A percentile compares a stretch with the other conserved stretches of the same genome.
phyloP scores from a whole-genome alignment of 495 filamentous ascomycete genomes.

The Penicillium pancosmium region DNA sequence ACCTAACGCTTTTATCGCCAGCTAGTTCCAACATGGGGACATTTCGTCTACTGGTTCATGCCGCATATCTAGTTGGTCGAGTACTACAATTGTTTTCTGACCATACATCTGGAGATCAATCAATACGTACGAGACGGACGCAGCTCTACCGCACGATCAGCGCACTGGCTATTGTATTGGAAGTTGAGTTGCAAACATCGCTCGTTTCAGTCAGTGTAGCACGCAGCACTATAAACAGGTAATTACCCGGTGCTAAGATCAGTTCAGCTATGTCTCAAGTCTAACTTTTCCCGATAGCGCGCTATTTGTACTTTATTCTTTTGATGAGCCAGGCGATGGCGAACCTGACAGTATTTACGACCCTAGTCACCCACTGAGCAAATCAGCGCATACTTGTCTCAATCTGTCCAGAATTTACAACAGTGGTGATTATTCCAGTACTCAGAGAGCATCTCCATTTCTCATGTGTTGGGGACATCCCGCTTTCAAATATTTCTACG shows the following conservation, averaged over 20 bases:
- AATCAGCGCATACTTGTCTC: constrained; percentile 12
- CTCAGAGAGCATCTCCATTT: constrained; percentile 11
- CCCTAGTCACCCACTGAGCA: constrained; percentile 4
- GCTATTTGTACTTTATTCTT: constrained; percentile 14
- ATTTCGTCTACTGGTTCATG: constrained; percentile 19
- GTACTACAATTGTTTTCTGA: constrained; percentile 15
- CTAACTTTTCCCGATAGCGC: constrained; percentile 4
- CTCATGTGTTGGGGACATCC: constrained; percentile 12
- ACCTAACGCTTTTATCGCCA: constrained; percentile 14
- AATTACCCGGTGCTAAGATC: neutral
- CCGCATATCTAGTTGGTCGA: constrained; percentile 14
- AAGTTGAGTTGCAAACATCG: constrained; percentile 14
- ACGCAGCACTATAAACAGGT: constrained; percentile 18
- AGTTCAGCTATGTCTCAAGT: neutral
- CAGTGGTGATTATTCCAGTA: constrained; percentile 6
- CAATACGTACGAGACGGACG: constrained; percentile 3
- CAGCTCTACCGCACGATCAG: constrained; percentile 19
- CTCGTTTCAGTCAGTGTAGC: constrained; percentile 13
- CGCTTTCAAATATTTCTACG: constrained; percentile 11
- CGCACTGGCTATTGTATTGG: constrained; percentile 12
- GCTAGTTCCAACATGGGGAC: constrained; percentile 19
- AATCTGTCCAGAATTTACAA: constrained; percentile 6
- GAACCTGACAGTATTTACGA: constrained; percentile 1
- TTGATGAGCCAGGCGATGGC: neutral
- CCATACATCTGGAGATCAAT: neutral